Evolutionary conservation across 176 grass and related monocot species (phyloP).

Genomic region (Alopecurus myosuroides): DNA sequence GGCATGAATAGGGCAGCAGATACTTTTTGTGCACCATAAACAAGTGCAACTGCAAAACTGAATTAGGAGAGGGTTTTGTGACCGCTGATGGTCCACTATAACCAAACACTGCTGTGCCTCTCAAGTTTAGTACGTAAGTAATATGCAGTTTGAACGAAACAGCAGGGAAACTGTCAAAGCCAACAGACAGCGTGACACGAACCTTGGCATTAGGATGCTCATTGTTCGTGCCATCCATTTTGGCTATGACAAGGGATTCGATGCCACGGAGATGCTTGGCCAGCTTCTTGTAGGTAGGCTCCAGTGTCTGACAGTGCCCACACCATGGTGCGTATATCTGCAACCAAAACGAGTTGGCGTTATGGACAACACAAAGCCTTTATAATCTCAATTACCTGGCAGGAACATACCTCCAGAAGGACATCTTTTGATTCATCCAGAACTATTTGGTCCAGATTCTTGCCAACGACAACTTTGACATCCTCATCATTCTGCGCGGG

Average conservation of each 20-base stretch:
- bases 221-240: constrained; percentile 94
- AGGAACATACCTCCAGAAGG: constrained; percentile 71
- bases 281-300: constrained; percentile 87
- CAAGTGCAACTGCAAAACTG: not conserved
- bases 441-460: constrained; percentile 83
- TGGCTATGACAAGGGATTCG: constrained; percentile 83
- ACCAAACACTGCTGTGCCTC: not conserved
- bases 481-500: constrained; percentile 70
- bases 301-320: constrained; percentile 87
- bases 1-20: not conserved
- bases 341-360: not conserved
- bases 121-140: not conserved
- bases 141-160: constrained; percentile 3
- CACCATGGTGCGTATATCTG: constrained; percentile 98
- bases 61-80: not conserved
- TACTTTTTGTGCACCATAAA: not conserved
- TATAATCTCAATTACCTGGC: not conserved
- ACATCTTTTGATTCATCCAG: constrained; percentile 96
- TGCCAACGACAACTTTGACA: constrained; percentile 93
- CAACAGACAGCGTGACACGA: not conserved
- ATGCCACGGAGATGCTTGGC: constrained; percentile 67
- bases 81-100: not conserved
- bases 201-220: constrained; percentile 90
- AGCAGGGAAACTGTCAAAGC: constrained; percentile 5
- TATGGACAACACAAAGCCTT: not conserved